Evolutionary conservation across 1,139 yeast genomes (phyloP), one percentile per base, ranked within the genome.

Genomic region (Hyphopichia burtonii): DNA sequence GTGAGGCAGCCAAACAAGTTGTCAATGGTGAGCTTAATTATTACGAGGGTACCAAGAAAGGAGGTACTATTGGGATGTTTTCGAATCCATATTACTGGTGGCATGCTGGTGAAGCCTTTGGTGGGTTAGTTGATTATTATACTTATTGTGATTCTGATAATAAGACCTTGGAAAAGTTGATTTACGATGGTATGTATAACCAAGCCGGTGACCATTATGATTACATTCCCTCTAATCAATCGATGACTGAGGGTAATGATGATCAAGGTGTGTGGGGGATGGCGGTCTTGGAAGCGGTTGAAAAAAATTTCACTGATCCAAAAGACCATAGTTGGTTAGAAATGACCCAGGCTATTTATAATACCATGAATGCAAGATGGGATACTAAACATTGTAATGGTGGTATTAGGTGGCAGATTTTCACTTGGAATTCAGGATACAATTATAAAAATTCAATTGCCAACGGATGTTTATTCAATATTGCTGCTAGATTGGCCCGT

Each of bases 351-450:
- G 91, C 89, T 9, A 83, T 84, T 28, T 87, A 81, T 63, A 82
- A 85, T 58, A 79, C 89, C 34, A 83, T 87, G 86, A 78, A 81
- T 43, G 68, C 74, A 12, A 73, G 95, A 50, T 87, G 96, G 96
- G 94, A 86, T 54, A 55, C 63, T 9, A 59, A 52, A 2, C 61
- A 68, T 47, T 87, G 96, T 63, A 71, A 68, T 36, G 96, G 96
- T 34, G 96, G 96, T 0, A 66, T 87, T 45, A 74, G 95, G 63
- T 87, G 96, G 96, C 96, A 87, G 68, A 86, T 86, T 52, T 83
- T 81, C 67, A 74, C 81, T 41, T 81, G 86, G 82, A 83, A 83
- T 57, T 66, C 82, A 4, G 95, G 96, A 40, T 87, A 83, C 59
- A 77, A 80, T 56, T 87, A 87, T 66, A 87, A 87, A 60, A 87